These are phyloP conservation scores for Seminavis robusta DNA, from an alignment of 108 stramenopile genomes.

Conservation along the genomic window DNA sequence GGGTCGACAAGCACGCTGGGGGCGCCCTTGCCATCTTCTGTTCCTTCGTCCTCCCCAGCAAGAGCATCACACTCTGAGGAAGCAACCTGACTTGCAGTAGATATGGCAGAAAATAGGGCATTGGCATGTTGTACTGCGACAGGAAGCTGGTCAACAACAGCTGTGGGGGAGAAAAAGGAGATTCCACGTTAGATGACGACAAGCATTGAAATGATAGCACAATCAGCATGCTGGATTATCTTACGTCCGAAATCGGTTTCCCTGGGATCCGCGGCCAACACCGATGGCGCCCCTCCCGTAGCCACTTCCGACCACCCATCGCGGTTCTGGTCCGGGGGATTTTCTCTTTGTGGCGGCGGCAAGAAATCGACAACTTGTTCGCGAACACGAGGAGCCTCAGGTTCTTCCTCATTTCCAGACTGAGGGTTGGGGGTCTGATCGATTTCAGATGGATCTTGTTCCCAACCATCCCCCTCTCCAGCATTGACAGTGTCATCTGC, in stretches of 20 bases:
- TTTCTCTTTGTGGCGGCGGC: no score
- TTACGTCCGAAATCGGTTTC: slow-evolving; percentile 51
- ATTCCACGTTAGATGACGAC: neutral
- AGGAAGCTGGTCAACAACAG: neutral
- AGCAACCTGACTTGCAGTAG: slow-evolving; percentile 6
- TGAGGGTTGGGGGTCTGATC: slow-evolving; percentile 40
- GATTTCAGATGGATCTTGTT: slow-evolving; percentile 20
- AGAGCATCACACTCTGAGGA: slow-evolving; percentile 7
- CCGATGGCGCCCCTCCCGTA: slow-evolving; percentile 30
- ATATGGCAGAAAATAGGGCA: neutral
- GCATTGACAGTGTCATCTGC: slow-evolving; percentile 18
- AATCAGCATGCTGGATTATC: no score
- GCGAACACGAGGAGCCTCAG: neutral
- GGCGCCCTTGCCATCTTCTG: neutral
- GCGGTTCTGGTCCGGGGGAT: neutral
- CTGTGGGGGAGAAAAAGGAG: neutral
- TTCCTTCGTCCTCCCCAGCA: slow-evolving; percentile 9
- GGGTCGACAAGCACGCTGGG: neutral
- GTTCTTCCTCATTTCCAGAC: slow-evolving; percentile 17
- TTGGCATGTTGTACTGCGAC: neutral
- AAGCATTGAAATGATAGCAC: no score
- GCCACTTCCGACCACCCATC: slow-evolving; percentile 44
- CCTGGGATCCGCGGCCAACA: slow-evolving; percentile 24
- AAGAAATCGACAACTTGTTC: slow-evolving; percentile 15
- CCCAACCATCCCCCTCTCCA: slow-evolving; percentile 26